Conservation (phyloP, 345 rosid species). For the Eucalyptus virginea region DNA sequence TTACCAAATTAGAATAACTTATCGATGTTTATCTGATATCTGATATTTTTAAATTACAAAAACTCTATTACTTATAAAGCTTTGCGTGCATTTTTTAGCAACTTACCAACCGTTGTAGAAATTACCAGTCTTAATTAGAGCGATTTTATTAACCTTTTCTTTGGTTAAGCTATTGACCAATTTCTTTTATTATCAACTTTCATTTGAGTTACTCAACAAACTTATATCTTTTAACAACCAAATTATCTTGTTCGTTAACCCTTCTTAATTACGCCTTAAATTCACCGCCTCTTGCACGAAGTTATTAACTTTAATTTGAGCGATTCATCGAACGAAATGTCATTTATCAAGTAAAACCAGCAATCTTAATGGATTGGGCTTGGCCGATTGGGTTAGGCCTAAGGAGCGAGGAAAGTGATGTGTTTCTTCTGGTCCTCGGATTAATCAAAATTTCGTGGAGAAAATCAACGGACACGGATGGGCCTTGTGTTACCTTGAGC, state of each 20-base stretch:
- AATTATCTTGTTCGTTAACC: neutral
- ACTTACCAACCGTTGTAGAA: neutral
- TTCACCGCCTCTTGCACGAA: neutral
- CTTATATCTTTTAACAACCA: neutral
- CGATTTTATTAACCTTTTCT: neutral
- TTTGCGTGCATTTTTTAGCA: neutral
- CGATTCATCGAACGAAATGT: neutral
- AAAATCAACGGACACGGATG: neutral
- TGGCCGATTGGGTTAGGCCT: neutral
- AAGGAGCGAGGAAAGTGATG: neutral
- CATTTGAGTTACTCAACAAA: neutral
- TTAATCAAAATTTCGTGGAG: neutral
- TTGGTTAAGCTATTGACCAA: neutral
- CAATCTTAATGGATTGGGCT: neutral
- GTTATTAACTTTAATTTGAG: neutral
- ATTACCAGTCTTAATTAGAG: neutral
- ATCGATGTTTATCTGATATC: neutral
- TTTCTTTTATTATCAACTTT: neutral
- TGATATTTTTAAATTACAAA: neutral
- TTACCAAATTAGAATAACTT: neutral
- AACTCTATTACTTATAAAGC: neutral
- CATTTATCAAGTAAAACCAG: neutral
- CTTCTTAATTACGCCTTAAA: neutral
- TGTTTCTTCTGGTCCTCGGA: neutral
- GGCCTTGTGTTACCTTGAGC: neutral